Conservation (phyloP, 176 grass and related monocot genomes). For the Rhipidocladum racemiflorum region DNA sequence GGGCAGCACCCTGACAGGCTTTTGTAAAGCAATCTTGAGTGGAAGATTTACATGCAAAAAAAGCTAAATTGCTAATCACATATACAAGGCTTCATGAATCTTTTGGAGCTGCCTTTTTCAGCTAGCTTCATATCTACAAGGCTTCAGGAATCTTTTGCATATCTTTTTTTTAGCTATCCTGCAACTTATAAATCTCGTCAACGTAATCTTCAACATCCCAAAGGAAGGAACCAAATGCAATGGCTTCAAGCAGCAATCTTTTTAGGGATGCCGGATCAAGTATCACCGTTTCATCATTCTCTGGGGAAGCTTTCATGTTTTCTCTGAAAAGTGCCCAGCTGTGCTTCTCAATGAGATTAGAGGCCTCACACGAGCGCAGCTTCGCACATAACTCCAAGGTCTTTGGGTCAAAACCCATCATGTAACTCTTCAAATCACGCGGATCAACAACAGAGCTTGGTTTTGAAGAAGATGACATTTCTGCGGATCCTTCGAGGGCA, state of each 20-base stretch:
- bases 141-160: background rate
- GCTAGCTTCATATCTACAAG: conserved; percentile 34
- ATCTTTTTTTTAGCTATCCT: conserved; percentile 37
- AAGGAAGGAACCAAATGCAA: conserved; percentile 71
- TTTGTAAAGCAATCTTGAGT: background rate
- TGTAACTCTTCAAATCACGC: conserved; percentile 45
- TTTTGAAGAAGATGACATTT: conserved; percentile 33
- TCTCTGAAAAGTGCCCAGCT: conserved; percentile 49
- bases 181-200: conserved; percentile 41
- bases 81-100: background rate
- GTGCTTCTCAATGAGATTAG: conserved; percentile 59
- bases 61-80: conserved; percentile 2
- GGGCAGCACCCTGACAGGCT: background rate
- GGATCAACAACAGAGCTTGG: conserved; percentile 34
- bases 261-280: conserved; percentile 43
- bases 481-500: conserved; percentile 21
- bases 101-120: conserved; percentile 8
- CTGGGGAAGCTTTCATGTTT: conserved; percentile 4
- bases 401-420: conserved; percentile 62
- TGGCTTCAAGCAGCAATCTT: conserved; percentile 61
- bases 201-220: conserved; percentile 63
- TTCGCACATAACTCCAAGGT: conserved; percentile 57
- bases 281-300: conserved; percentile 38
- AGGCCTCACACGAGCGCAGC: conserved; percentile 45
- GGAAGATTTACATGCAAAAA: conserved; percentile 8